Conservation (phyloP, 23 red algal genomes). For the Pyropia yezoensis region DNA sequence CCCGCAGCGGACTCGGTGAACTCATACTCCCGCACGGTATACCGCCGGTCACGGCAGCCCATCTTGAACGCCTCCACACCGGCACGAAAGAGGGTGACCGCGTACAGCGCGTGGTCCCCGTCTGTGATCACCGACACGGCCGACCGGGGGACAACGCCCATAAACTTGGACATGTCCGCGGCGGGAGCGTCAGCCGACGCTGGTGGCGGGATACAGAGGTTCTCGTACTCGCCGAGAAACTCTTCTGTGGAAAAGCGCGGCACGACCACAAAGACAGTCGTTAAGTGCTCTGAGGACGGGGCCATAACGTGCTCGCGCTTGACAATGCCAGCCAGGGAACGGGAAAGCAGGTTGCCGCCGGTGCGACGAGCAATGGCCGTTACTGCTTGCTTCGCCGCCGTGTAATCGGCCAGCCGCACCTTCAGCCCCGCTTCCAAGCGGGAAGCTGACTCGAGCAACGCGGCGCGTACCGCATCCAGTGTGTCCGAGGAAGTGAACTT, state of each 20-base stretch:
- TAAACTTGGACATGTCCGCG: slow-evolving; percentile 2
- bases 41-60: slow-evolving; percentile 70
- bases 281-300: slow-evolving; percentile 56
- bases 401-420: slow-evolving; percentile 48
- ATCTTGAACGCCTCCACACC: slow-evolving; percentile 54
- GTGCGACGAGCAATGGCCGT: slow-evolving; percentile 39
- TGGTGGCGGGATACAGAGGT: slow-evolving; percentile 1
- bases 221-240: slow-evolving; percentile 57
- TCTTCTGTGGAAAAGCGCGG: slow-evolving; percentile 30
- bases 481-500: slow-evolving; percentile 62
- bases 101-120: slow-evolving; percentile 57
- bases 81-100: slow-evolving; percentile 66
- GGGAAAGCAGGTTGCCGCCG: slow-evolving; percentile 70
- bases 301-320: slow-evolving; percentile 46
- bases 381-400: slow-evolving; percentile 49
- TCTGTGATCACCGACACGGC: slow-evolving; percentile 49
- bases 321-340: slow-evolving; percentile 49
- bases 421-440: slow-evolving; percentile 81
- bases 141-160: slow-evolving; percentile 62
- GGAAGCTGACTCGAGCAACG: slow-evolving; percentile 60
- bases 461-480: slow-evolving; percentile 37
- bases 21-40: slow-evolving; percentile 78
- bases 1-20: slow-evolving; percentile 20
- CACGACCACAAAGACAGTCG: slow-evolving; percentile 76
- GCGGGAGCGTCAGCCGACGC: too few relatives aligned